phyloP scores from a whole-genome alignment of 2,329 filamentous ascomycete genomes.

The Whalleya microplaca region DNA sequence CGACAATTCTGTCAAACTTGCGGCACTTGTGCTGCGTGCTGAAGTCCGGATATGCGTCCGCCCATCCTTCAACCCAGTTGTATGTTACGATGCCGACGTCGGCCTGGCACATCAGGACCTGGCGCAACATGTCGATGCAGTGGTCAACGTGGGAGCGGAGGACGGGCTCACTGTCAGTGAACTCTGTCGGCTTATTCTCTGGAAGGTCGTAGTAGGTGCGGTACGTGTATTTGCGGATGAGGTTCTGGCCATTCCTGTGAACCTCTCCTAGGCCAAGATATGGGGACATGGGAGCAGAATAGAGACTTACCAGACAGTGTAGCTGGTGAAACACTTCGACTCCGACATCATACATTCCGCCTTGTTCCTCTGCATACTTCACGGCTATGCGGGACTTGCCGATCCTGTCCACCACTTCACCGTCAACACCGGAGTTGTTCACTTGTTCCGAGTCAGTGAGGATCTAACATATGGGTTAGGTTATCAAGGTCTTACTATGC shows the following conservation, averaged over 20 bases:
- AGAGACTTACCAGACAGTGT: constrained; percentile 12
- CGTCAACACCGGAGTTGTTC: no score
- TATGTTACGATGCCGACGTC: constrained; percentile 13
- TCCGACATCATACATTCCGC: no score
- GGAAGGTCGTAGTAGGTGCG: constrained; percentile 3
- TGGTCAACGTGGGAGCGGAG: constrained; percentile 7
- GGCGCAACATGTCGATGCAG: constrained; percentile 9
- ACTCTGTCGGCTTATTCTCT: no score
- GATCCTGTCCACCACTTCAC: no score
- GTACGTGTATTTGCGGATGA: no score
- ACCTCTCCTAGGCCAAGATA: constrained; percentile 8
- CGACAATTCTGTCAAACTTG: constrained; percentile 8
- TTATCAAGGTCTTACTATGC: no score
- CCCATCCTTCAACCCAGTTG: constrained; percentile 12
- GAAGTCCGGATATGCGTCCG: constrained; percentile 10
- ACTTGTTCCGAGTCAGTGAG: no score
- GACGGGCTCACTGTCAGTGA: constrained; percentile 1
- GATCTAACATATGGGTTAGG: no score
- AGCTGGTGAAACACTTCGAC: constrained; percentile 14
- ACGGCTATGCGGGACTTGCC: no score
- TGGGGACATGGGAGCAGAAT: no score
- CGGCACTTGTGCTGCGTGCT: constrained; percentile 8
- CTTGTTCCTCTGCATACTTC: no score
- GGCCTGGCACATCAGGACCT: constrained; percentile 4
- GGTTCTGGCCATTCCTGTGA: no score